phyloP scores from a whole-genome alignment of 495 filamentous ascomycete genomes.

The Neurospora sp. region DNA sequence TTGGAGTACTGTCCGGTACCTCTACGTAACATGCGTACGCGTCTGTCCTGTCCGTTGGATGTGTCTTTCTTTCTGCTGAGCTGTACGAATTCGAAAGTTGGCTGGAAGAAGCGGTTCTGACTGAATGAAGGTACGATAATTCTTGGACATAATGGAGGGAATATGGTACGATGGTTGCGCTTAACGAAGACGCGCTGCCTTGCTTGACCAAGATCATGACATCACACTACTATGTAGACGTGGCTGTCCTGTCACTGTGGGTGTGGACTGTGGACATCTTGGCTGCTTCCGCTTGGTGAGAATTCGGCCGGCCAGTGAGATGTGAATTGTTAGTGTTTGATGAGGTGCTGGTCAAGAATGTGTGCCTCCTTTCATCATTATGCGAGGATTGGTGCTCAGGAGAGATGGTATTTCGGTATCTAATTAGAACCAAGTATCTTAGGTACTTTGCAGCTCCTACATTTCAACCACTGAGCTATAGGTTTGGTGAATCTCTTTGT shows the following conservation, averaged over 20 bases:
- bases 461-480: too few relatives aligned
- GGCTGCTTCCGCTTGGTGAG: background rate
- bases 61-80: background rate
- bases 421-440: too few relatives aligned
- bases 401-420: too few relatives aligned
- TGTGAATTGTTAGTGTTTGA: background rate
- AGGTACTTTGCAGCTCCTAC: too few relatives aligned
- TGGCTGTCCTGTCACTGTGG: too few relatives aligned
- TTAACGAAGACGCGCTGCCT: background rate
- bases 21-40: background rate
- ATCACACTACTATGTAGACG: too few relatives aligned
- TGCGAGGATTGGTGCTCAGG: too few relatives aligned
- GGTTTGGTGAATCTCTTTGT: too few relatives aligned
- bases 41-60: background rate
- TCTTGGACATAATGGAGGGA: background rate
- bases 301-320: background rate
- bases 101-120: background rate
- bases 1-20: background rate
- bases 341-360: background rate
- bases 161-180: background rate
- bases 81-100: background rate
- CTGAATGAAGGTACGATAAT: background rate
- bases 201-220: background rate
- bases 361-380: too few relatives aligned
- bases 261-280: background rate